Base-by-base conservation (phyloP, 352 stramenopile species). In the Phytophthora pini region DNA sequence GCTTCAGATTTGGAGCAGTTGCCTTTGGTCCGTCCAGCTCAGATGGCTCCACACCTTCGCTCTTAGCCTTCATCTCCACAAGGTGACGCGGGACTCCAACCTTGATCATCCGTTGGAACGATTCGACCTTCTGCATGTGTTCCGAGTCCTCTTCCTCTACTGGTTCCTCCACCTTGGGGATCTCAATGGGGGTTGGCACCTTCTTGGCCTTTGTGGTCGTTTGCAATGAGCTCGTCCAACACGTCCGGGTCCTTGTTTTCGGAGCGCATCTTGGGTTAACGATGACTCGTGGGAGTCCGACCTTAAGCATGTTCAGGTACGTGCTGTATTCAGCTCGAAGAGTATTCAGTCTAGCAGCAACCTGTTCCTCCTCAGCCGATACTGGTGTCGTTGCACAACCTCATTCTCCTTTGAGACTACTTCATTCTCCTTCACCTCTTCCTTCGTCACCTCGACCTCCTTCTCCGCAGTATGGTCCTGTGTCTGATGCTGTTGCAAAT, bases 251-350 rank as follows among this genome's bases (percentile, higher is more conserved):
- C 82, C 10, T 87, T 79, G 11, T 76, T 77, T 41, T 89, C 81
- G 3, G 68, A 62, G 6, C 77, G 75, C 80, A 95, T 90, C 27
- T 88, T 88, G 55, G 82, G 55, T 92, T 69, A 6, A 94, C 85
- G 5, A 92, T 75, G 7, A 88, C 73, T 31, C 77, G 55, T 8
- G 86, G 77, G 5, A 89, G 71, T 13, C 84, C 80, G 15, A 95
- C 87, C 61, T 90, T 92, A 24, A 94, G 68, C 80, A 95, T 92
- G 43, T 90, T 84, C 50, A 95, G 76, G 66, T 90, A 95, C 5
- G 82, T 45, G 3, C 59, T 54, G 26, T 77, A 77, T 32, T 77
- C 65, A n/a, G 5, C 51, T 3, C 56, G 70, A 53, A 77, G 60
- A 41, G 50, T 20, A 9, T 55, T 9, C 10, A 74, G 29, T 66